Percentiles rank a stretch among this genome's conserved stretches.
Evolutionary conservation across 352 stramenopile genomes (phyloP).

Genomic region (Globisporangium paddicum): DNA sequence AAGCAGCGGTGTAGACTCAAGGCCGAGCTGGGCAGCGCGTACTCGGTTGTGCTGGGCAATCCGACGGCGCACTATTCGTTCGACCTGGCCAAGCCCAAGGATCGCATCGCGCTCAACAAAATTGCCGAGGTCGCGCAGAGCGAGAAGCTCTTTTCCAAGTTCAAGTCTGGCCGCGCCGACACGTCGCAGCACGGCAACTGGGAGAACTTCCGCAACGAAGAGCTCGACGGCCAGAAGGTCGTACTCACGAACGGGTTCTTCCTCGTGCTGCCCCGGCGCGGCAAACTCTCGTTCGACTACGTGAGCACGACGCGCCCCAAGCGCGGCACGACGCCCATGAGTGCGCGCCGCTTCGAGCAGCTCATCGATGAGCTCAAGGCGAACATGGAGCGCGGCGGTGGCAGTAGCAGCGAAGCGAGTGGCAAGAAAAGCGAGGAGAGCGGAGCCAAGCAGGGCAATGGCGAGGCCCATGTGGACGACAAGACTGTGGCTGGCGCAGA

Average conservation of each 20-base stretch:
- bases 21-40: conserved; percentile 74
- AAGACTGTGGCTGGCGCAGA: neutral
- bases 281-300: conserved; percentile 89
- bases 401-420: neutral
- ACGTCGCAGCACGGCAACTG: conserved; percentile 89
- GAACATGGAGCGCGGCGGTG: neutral
- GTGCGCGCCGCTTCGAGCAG: conserved; percentile 64
- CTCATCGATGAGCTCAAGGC: conserved; percentile 65
- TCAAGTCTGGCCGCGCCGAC: conserved; percentile 46
- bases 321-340: conserved; percentile 52
- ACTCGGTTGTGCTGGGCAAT: conserved; percentile 81
- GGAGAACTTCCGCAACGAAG: conserved; percentile 91
- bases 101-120: conserved; percentile 68
- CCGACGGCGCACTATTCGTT: conserved; percentile 80
- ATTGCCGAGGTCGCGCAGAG: conserved; percentile 81
- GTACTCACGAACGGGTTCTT: conserved; percentile 80
- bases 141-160: conserved; percentile 74
- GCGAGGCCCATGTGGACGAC: neutral
- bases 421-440: neutral
- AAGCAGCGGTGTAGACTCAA: conserved; percentile 76
- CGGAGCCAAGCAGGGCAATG: neutral
- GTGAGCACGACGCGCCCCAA: conserved; percentile 80
- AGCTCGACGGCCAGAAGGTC: conserved; percentile 64
- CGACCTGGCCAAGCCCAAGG: conserved; percentile 70
- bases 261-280: conserved; percentile 52